Conservation (phyloP, 352 stramenopile genomes). For the Globisporangium echinulatum region DNA sequence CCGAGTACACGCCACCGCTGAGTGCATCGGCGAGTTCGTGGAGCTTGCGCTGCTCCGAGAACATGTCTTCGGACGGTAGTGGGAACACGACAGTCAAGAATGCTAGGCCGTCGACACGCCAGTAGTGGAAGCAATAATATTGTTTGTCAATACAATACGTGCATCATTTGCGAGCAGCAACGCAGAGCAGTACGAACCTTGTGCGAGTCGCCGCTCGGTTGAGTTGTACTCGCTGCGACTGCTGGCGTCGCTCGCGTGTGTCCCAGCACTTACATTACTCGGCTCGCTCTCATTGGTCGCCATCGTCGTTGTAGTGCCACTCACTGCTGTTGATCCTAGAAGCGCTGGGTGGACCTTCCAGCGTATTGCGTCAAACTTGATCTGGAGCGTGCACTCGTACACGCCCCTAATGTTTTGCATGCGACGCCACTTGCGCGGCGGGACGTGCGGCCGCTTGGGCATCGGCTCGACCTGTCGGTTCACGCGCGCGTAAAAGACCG, state of each 20-base stretch:
- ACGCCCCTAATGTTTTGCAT: slow-evolving; percentile 48
- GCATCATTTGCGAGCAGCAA: background rate
- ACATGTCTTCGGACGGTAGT: slow-evolving; percentile 76
- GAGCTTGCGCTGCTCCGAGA: slow-evolving; percentile 75
- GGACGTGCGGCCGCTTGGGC: slow-evolving; percentile 37
- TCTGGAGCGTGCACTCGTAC: slow-evolving; percentile 44
- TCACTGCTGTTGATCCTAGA: background rate
- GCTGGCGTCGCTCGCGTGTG: slow-evolving; percentile 8
- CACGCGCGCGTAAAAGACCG: slow-evolving; percentile 62
- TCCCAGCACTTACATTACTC: too few relatives aligned
- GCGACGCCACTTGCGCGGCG: slow-evolving; percentile 31
- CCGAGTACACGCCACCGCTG: slow-evolving; percentile 50
- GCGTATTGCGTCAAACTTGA: slow-evolving; percentile 42
- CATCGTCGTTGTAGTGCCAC: too few relatives aligned
- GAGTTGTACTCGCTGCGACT: background rate
- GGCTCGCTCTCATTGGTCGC: too few relatives aligned
- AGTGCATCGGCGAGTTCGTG: slow-evolving; percentile 71
- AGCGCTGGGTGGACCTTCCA: slow-evolving; percentile 35
- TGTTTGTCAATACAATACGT: background rate
- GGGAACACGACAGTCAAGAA: slow-evolving; percentile 72
- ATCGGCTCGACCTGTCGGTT: slow-evolving; percentile 50
- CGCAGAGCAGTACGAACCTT: background rate
- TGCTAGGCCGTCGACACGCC: slow-evolving; percentile 6
- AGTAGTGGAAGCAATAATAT: background rate
- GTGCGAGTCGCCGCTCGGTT: slow-evolving; percentile 3